A percentile compares a stretch with the other conserved stretches of the same genome.
phyloP scores from a whole-genome alignment of 106 monocot species.

The Dioscorea dumetorum region DNA sequence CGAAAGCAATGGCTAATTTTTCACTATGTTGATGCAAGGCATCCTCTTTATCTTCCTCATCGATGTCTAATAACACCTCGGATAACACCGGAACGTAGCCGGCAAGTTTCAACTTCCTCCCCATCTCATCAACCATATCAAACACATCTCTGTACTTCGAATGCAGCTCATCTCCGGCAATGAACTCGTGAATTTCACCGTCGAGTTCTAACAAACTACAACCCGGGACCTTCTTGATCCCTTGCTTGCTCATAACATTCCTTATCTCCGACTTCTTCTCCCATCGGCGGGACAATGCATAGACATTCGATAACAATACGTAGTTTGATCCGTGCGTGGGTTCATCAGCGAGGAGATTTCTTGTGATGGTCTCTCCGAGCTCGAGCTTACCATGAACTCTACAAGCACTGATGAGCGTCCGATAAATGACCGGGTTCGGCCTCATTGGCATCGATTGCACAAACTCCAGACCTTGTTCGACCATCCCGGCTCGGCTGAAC shows the following conservation, averaged over 20 bases:
- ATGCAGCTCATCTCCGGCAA: constrained; percentile 44
- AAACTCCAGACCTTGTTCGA: constrained; percentile 47
- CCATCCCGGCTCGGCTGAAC: constrained; percentile 41
- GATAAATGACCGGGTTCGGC: constrained; percentile 56
- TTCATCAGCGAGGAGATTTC: constrained; percentile 28
- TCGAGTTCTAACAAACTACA: constrained; percentile 48
- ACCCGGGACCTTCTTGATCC: constrained; percentile 58
- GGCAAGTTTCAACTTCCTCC: constrained; percentile 22
- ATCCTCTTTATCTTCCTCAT: constrained; percentile 61
- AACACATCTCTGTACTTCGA: constrained; percentile 23
- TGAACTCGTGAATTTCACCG: constrained; percentile 61
- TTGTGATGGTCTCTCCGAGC: constrained; percentile 31
- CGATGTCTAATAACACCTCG: constrained; percentile 52
- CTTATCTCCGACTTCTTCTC: constrained; percentile 54
- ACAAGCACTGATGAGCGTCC: constrained; percentile 52
- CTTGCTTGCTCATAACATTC: constrained; percentile 41
- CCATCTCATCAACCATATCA: constrained; percentile 58
- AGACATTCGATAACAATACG: constrained; percentile 56
- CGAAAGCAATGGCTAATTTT: constrained; percentile 54
- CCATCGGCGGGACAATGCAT: constrained; percentile 44
- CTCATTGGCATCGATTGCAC: constrained; percentile 41
- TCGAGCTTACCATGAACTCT: constrained; percentile 48
- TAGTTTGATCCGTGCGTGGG: constrained; percentile 54
- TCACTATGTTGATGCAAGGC: constrained; percentile 60
- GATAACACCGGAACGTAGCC: constrained; percentile 24